phyloP scores from a whole-genome alignment of 139 green algal species.

The Chlorella sp. region DNA sequence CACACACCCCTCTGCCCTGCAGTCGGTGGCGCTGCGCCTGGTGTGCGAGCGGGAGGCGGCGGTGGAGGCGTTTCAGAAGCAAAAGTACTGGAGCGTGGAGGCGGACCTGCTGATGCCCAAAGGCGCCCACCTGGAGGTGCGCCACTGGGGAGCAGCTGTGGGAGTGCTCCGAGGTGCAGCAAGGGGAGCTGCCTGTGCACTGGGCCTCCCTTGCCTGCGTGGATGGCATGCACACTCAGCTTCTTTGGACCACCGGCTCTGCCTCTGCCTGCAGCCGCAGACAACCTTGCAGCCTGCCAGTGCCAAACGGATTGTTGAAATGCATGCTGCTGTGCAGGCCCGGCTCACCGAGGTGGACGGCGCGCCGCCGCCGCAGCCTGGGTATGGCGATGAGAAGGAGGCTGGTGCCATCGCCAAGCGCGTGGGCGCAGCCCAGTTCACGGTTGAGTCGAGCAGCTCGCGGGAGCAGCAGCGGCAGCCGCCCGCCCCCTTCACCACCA shows the following conservation, averaged over 20 bases:
- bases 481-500: constrained; percentile 85
- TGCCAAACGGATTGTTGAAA: no score
- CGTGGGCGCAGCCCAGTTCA: constrained; percentile 41
- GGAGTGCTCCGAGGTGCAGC: background rate
- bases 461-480: constrained; percentile 60
- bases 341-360: constrained; percentile 55
- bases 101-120: constrained; percentile 24
- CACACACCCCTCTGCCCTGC: no score
- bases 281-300: no score
- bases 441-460: constrained; percentile 35
- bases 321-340: constrained; percentile 6
- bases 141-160: background rate
- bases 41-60: constrained; percentile 84
- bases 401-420: constrained; percentile 44
- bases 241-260: background rate
- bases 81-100: constrained; percentile 74
- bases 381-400: constrained; percentile 38
- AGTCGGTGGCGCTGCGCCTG: constrained; percentile 90
- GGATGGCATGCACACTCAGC: no score
- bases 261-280: background rate
- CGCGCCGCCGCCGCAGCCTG: constrained; percentile 46
- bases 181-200: background rate
- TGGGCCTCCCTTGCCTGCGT: background rate
- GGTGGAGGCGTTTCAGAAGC: constrained; percentile 66
- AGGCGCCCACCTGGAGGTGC: background rate